A percentile compares a stretch with the other conserved stretches of the same genome.
These are phyloP conservation scores for Chlamydomonas eustigma DNA, from an alignment of 139 green algal genomes.

Conservation along the genomic window DNA sequence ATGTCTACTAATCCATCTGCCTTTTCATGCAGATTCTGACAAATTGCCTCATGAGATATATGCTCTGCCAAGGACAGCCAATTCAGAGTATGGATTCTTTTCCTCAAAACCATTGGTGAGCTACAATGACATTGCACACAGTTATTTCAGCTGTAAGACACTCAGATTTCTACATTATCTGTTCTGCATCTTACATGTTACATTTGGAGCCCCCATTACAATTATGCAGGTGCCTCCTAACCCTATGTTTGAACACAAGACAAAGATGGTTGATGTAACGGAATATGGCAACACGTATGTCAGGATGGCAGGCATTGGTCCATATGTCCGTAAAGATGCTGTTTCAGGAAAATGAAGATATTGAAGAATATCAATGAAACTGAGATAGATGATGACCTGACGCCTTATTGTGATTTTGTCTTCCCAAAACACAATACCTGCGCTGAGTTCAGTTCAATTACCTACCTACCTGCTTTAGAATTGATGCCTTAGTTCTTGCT, in stretches of 20 bases:
- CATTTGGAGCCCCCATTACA: background rate
- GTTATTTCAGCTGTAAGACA: too few species aligned
- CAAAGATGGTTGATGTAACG: slow-evolving; percentile 39
- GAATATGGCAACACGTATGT: slow-evolving; percentile 14
- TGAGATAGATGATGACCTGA: too few species aligned
- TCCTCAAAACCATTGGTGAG: slow-evolving; percentile 19
- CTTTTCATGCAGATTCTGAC: slow-evolving; percentile 32
- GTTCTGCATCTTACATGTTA: background rate
- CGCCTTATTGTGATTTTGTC: too few species aligned
- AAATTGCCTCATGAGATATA: slow-evolving; percentile 36
- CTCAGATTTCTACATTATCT: too few species aligned
- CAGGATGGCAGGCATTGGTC: background rate
- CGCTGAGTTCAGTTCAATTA: too few species aligned
- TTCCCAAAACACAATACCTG: too few species aligned
- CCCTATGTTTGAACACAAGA: slow-evolving; percentile 54
- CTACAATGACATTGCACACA: too few species aligned
- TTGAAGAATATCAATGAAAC: too few species aligned
- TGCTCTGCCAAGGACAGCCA: slow-evolving; percentile 49
- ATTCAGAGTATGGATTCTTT: slow-evolving; percentile 59
- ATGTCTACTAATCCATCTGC: background rate
- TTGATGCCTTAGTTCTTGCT: too few species aligned
- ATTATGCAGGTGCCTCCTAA: slow-evolving; percentile 9
- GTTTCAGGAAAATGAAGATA: background rate
- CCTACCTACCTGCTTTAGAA: too few species aligned
- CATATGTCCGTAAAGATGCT: background rate